phyloP scores from a whole-genome alignment of 345 rosid species.

The Raphanus sativus region DNA sequence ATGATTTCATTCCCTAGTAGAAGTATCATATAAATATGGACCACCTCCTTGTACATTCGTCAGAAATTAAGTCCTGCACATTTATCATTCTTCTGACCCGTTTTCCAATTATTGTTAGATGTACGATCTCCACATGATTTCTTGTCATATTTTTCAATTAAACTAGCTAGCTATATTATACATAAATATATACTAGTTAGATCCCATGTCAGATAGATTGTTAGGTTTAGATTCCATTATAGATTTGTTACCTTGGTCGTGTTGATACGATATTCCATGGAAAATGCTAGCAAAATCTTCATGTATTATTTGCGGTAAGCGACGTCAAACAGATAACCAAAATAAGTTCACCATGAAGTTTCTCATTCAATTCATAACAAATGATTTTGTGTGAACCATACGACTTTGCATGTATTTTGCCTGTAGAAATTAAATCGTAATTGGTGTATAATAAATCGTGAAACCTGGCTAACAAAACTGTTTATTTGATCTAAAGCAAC shows the following conservation, averaged over 20 bases:
- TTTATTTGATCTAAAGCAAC: not conserved
- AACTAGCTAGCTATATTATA: not conserved
- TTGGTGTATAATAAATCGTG: not conserved
- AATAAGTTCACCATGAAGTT: not conserved
- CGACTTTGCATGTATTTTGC: not conserved
- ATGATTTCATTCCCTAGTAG: constrained; percentile 43
- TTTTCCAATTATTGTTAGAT: constrained; percentile 37
- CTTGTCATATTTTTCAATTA: constrained; percentile 13
- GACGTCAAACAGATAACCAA: not conserved
- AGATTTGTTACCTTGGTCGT: constrained; percentile 14
- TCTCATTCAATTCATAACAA: not conserved
- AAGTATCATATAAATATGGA: constrained; percentile 40
- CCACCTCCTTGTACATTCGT: constrained; percentile 47
- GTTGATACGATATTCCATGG: constrained; percentile 1
- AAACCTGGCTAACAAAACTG: not conserved
- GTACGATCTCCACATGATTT: constrained; percentile 39
- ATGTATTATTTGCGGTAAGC: not conserved
- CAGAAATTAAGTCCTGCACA: constrained; percentile 40
- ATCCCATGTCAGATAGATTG: constrained; percentile 28
- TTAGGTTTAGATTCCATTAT: constrained; percentile 6
- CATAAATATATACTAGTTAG: constrained; percentile 12
- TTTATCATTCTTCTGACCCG: constrained; percentile 40
- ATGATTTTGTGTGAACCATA: not conserved
- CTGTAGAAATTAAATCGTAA: not conserved
- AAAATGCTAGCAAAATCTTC: constrained; percentile 1